Conservation (phyloP, 2,329 filamentous ascomycete species). For the Trichoderma aggressivum region DNA sequence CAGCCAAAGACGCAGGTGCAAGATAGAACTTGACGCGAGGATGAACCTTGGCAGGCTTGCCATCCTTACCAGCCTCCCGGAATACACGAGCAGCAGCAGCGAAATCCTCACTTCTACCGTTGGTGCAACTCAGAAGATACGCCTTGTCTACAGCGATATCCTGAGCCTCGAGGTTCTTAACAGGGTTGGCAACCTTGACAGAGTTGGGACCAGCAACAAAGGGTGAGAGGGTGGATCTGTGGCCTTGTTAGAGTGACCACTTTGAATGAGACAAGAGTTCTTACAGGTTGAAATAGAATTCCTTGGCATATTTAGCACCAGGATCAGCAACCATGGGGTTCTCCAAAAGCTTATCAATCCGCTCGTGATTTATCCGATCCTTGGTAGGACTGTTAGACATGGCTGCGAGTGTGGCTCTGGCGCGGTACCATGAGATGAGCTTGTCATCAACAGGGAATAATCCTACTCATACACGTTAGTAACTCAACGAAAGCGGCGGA, state of each 20-base stretch:
- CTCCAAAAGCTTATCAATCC: constrained; percentile 67
- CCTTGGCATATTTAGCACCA: constrained; percentile 77
- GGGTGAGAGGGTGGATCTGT: constrained; percentile 74
- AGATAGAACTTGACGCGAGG: constrained; percentile 82
- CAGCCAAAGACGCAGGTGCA: constrained; percentile 74
- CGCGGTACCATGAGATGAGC: constrained; percentile 69
- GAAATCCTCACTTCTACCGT: constrained; percentile 72
- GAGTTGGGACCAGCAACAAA: constrained; percentile 87
- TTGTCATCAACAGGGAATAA: constrained; percentile 74
- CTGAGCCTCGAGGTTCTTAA: constrained; percentile 68
- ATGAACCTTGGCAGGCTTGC: constrained; percentile 66
- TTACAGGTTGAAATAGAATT: constrained; percentile 58
- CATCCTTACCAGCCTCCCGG: constrained; percentile 67
- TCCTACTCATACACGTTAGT: constrained; percentile 9
- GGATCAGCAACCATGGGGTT: constrained; percentile 68
- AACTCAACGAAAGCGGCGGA: constrained; percentile 2
- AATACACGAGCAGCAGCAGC: constrained; percentile 62
- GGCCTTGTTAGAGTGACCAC: background rate
- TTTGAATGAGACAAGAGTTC: constrained; percentile 40
- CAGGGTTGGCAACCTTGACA: constrained; percentile 70
- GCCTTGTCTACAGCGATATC: constrained; percentile 66
- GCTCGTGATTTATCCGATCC: constrained; percentile 66
- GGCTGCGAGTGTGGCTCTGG: constrained; percentile 69
- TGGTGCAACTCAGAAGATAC: constrained; percentile 79
- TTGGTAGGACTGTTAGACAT: constrained; percentile 52